Evolutionary conservation across 805 yeast species (phyloP).

Genomic region (Starmerella stigmatis): DNA sequence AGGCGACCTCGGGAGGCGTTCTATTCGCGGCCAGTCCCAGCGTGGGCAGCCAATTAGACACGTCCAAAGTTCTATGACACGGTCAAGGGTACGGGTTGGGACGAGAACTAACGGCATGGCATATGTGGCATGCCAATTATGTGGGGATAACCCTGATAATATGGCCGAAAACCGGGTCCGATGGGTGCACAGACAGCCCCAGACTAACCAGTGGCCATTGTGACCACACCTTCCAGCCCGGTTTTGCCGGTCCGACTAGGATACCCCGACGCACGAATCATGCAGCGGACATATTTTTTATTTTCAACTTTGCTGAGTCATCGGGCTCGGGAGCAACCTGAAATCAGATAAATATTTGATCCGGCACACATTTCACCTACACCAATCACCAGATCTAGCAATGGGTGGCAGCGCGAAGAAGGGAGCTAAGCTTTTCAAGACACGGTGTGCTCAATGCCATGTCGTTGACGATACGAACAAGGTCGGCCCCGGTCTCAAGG

Average conservation of each 20-base stretch:
- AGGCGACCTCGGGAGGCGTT: too few species aligned
- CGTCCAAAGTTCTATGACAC: neutral
- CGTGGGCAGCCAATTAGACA: neutral
- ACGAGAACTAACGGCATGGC: neutral
- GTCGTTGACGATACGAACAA: slow-evolving; percentile 91
- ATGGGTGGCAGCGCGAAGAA: slow-evolving; percentile 61
- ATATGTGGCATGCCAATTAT: too few species aligned
- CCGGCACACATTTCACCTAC: neutral
- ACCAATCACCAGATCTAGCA: neutral
- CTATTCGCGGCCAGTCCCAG: too few species aligned
- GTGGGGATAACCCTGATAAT: too few species aligned
- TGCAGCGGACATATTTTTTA: slow-evolving; percentile 4
- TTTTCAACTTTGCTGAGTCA: slow-evolving; percentile 1
- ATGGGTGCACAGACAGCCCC: too few species aligned
- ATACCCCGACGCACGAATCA: slow-evolving; percentile 3
- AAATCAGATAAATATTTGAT: slow-evolving; percentile 1
- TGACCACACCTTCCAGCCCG: too few species aligned
- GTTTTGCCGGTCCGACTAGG: too few species aligned
- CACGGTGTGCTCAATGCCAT: slow-evolving; percentile 99
- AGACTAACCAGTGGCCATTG: too few species aligned
- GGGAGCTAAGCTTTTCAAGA: slow-evolving; percentile 97
- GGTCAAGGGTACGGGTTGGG: neutral
- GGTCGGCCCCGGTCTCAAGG: slow-evolving; percentile 98
- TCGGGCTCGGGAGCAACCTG: slow-evolving; percentile 4
- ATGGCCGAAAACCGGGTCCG: too few species aligned